Evolutionary conservation across 2,329 filamentous ascomycete genomes (phyloP).

Genomic region (Decorospora gaudefroyi): DNA sequence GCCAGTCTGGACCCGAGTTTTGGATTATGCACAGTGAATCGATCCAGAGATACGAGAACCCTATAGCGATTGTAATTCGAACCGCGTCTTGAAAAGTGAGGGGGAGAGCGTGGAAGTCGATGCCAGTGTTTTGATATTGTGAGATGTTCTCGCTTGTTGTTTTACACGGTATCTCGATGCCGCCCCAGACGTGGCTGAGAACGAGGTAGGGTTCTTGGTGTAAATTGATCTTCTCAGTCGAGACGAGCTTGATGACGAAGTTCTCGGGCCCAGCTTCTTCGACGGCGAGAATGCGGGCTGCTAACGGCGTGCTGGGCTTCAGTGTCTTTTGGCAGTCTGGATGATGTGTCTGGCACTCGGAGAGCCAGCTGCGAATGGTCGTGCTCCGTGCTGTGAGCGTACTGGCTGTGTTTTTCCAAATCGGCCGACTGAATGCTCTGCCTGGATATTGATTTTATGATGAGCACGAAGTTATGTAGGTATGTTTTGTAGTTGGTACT

Average conservation of each 20-base stretch:
- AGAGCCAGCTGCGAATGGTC: constrained; percentile 3
- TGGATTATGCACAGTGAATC: too few relatives aligned
- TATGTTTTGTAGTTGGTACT: too few relatives aligned
- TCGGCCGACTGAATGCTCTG: not conserved
- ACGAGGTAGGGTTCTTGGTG: not conserved
- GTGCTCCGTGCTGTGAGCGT: not conserved
- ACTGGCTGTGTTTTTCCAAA: not conserved
- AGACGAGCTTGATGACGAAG: not conserved
- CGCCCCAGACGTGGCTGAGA: constrained; percentile 2
- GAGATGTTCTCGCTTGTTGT: not conserved
- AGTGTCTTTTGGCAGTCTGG: not conserved
- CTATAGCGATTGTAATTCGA: too few relatives aligned
- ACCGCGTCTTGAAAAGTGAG: too few relatives aligned
- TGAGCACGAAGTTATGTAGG: not conserved
- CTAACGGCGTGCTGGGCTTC: not conserved
- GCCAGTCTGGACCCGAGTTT: too few relatives aligned
- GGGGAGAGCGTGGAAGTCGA: too few relatives aligned
- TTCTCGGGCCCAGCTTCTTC: not conserved
- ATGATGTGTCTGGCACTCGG: constrained; percentile 1
- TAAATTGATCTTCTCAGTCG: not conserved
- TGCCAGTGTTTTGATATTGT: not conserved
- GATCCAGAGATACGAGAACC: too few relatives aligned
- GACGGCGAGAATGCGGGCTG: not conserved
- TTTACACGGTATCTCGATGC: not conserved
- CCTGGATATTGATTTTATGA: not conserved